These are phyloP conservation scores for Neofusicoccum kwambonambiense DNA, from an alignment of 2,329 filamentous ascomycete species.

Conservation along the genomic window DNA sequence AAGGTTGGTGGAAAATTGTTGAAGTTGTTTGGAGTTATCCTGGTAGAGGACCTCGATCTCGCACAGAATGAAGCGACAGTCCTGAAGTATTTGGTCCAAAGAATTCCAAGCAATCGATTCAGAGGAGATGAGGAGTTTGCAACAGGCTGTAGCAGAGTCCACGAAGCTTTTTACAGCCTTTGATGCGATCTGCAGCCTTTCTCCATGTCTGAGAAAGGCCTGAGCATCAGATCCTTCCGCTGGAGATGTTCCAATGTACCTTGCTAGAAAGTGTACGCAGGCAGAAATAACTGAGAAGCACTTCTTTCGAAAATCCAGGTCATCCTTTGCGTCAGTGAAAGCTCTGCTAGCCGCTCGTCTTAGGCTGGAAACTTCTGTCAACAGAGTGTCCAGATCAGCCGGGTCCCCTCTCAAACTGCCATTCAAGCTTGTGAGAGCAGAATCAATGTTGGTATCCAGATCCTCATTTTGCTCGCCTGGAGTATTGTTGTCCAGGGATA, in stretches of 20 bases:
- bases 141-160: conserved; percentile 36
- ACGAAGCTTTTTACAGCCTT: conserved; percentile 34
- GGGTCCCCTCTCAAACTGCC: conserved; percentile 33
- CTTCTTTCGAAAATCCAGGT: conserved; percentile 13
- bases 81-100: conserved; percentile 33
- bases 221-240: conserved; percentile 23
- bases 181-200: conserved; percentile 9
- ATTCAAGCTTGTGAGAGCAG: conserved; percentile 28
- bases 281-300: conserved; percentile 28
- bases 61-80: conserved; percentile 30
- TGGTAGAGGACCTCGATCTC: conserved; percentile 26
- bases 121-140: conserved; percentile 28
- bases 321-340: conserved; percentile 21
- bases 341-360: conserved; percentile 28
- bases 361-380: conserved; percentile 28
- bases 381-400: conserved; percentile 35
- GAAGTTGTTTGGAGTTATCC: conserved; percentile 7
- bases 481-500: conserved; percentile 30
- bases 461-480: conserved; percentile 24
- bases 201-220: background rate
- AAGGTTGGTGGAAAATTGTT: conserved; percentile 20
- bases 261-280: conserved; percentile 32
- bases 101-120: conserved; percentile 29
- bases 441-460: conserved; percentile 23
- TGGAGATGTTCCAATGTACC: conserved; percentile 30